Conservation (phyloP, 305 asterid species). For the Fraxinus greggii region DNA sequence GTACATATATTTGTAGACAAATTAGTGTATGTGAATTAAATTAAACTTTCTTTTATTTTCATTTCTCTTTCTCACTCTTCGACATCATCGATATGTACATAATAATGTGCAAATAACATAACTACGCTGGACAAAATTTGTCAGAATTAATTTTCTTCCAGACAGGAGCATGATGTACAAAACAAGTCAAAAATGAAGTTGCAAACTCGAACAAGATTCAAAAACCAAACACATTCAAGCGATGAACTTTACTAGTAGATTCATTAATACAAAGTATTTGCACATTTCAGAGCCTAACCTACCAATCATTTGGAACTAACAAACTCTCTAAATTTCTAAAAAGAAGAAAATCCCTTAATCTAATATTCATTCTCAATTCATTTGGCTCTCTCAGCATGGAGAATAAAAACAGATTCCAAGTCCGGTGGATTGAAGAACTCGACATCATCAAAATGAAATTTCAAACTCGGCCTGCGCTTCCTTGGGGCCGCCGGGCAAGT, state of each 20-base stretch:
- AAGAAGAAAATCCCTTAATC: background rate
- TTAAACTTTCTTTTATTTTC: too few relatives aligned
- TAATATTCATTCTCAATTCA: background rate
- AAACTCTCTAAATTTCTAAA: slow-evolving; percentile 12
- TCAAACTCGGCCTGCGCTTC: slow-evolving; percentile 51
- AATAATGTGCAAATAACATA: background rate
- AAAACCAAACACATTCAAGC: background rate
- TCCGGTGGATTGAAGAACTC: slow-evolving; percentile 56
- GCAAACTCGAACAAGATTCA: background rate
- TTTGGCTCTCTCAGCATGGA: slow-evolving; percentile 37
- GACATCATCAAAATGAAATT: slow-evolving; percentile 34
- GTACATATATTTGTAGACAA: too few relatives aligned
- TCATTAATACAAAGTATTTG: slow-evolving; percentile 22
- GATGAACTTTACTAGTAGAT: background rate
- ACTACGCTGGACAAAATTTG: background rate
- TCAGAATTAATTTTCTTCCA: background rate
- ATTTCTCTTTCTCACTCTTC: too few relatives aligned
- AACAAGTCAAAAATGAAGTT: background rate
- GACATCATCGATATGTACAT: too few relatives aligned
- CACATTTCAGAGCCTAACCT: slow-evolving; percentile 27
- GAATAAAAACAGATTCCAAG: slow-evolving; percentile 49
- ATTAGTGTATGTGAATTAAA: too few relatives aligned
- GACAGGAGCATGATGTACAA: background rate
- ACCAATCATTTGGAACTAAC: slow-evolving; percentile 12
- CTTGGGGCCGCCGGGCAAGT: slow-evolving; percentile 60